phyloP scores from a whole-genome alignment of 441 rosid genomes.

The Melastoma candidum region DNA sequence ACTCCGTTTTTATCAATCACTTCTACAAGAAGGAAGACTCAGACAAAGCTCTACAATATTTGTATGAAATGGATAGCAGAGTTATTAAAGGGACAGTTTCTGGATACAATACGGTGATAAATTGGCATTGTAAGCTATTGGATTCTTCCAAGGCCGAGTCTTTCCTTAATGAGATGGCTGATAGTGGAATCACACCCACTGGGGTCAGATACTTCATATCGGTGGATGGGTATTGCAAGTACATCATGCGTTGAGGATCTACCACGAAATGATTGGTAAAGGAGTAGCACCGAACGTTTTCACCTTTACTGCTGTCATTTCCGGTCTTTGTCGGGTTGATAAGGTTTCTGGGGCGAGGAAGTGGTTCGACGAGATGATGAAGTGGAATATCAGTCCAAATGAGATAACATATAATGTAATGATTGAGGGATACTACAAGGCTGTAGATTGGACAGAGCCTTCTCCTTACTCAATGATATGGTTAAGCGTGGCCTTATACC shows the following conservation, averaged over 20 bases:
- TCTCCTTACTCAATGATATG: constrained; percentile 63
- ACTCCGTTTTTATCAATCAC: constrained; percentile 62
- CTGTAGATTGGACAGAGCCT: constrained; percentile 51
- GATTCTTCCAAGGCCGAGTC: constrained; percentile 43
- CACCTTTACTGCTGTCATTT: constrained; percentile 64
- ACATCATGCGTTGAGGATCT: constrained; percentile 55
- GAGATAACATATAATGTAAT: constrained; percentile 75
- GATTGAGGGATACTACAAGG: constrained; percentile 64
- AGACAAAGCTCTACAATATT: constrained; percentile 40
- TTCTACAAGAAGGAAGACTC: constrained; percentile 66
- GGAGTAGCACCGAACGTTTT: constrained; percentile 53
- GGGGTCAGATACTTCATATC: constrained; percentile 68
- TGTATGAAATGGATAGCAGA: constrained; percentile 38
- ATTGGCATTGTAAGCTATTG: constrained; percentile 67
- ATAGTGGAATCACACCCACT: constrained; percentile 48
- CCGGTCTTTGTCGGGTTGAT: constrained; percentile 53
- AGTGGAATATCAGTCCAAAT: constrained; percentile 45
- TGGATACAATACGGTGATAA: constrained; percentile 74
- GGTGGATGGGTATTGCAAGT: constrained; percentile 62
- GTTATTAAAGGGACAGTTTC: constrained; percentile 46
- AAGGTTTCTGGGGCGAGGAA: constrained; percentile 44
- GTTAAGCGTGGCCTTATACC: constrained; percentile 54
- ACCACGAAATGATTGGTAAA: constrained; percentile 73
- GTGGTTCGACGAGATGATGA: constrained; percentile 55
- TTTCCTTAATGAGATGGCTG: constrained; percentile 44